Base-by-base conservation (phyloP, 2,329 filamentous ascomycete species). In the Thielaviopsis euricoi region DNA sequence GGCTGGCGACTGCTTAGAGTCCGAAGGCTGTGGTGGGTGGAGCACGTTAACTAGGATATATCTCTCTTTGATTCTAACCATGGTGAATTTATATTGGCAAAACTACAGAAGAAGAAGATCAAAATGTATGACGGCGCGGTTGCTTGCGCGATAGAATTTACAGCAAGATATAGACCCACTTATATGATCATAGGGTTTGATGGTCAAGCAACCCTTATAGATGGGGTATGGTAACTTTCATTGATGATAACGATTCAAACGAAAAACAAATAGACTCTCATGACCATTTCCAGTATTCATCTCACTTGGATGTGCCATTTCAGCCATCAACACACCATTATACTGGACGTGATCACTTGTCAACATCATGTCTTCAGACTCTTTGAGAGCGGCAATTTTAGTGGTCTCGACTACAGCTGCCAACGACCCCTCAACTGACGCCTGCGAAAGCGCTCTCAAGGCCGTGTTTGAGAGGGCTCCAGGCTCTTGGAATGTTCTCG, bases 21-120 rank as follows among this genome's bases (percentile, higher is more conserved):
- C 65, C 10, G 66, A 62, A 10, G 74, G 62, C 13, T 80, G 73
- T 6, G 82, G 77, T 0, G 90, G 89, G 66, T 96, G 96, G 52
- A 97, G 77, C 63, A 97, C 89, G 68, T 95, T 88, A 62, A 97
- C 81, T n/a, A 97, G 82, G 19, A 98, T 80, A 70, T 98, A 98
- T 65, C 93, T 85, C 71, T 95, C 86, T 72, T 98, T 98, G 64
- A 97, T 81, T 67, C 93, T 88, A 61, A 98, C 93, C 93, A 98
- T 59, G 23, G n/a, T 60, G 40, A 25, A 37, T 49, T 19, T 22
- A 46, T 40, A n/a, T 23, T 7, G 25, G 22, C 4, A 6, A 25
- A 29, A 19, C 19, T 53, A 29, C n/a, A 19, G 43, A 19, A 19
- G 13, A 21, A 9, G 43, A 21, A 26, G n/a, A 53, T 23, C n/a